These are phyloP conservation scores for Medicago arabica DNA, from an alignment of 306 rosid species.

Conservation along the genomic window DNA sequence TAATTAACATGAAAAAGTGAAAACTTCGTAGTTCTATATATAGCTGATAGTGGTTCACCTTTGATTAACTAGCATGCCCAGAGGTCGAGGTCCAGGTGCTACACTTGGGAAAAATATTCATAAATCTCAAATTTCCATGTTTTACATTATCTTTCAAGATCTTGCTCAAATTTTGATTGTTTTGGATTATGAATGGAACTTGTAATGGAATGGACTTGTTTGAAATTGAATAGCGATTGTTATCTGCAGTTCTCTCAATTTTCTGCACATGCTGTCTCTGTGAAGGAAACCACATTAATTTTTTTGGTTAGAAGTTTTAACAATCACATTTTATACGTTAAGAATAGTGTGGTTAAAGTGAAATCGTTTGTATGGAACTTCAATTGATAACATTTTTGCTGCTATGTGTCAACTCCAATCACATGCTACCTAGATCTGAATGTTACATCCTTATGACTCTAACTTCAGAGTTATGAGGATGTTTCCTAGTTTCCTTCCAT, in stretches of 20 bases:
- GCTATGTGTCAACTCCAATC: neutral
- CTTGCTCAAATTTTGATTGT: neutral
- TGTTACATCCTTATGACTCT: neutral
- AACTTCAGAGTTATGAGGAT: neutral
- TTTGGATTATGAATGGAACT: constrained; percentile 27
- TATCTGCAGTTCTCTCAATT: constrained; percentile 1
- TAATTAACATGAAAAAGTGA: neutral
- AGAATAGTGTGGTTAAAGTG: constrained; percentile 27
- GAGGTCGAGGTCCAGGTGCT: neutral
- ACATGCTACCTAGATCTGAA: neutral
- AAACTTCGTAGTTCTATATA: constrained; percentile 12
- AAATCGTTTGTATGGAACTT: constrained; percentile 19
- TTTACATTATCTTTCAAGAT: neutral
- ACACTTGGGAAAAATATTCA: neutral
- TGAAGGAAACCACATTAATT: neutral
- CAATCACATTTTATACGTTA: constrained; percentile 13
- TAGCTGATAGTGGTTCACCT: neutral
- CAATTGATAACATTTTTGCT: constrained; percentile 35
- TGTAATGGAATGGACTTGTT: neutral
- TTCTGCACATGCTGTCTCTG: neutral
- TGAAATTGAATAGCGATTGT: constrained; percentile 12
- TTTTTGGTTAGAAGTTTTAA: constrained; percentile 14
- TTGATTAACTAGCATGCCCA: constrained; percentile 17
- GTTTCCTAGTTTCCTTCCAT: constrained; percentile 13
- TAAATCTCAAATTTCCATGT: constrained; percentile 15